Evolutionary conservation across 2,329 filamentous ascomycete species (phyloP).

Genomic region (Aspergillus pseudoviridinutans): DNA sequence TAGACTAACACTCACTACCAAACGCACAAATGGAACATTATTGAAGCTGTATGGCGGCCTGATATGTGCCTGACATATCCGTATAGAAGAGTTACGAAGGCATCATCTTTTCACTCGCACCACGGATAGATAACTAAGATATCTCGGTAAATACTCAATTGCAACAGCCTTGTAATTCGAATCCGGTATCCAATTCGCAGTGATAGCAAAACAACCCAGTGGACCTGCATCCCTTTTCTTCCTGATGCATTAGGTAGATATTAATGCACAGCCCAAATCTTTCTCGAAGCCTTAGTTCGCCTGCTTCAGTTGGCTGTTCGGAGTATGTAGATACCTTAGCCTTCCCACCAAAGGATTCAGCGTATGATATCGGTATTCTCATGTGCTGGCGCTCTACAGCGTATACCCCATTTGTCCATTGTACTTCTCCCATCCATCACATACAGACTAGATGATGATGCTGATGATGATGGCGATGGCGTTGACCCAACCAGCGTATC

Average conservation of each 20-base stretch:
- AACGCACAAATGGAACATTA: neutral
- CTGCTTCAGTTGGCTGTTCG: neutral
- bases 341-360: neutral
- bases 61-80: conserved; percentile 18
- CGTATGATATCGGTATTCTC: neutral
- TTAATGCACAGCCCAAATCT: conserved; percentile 17
- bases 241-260: conserved; percentile 1
- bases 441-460: neutral
- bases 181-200: neutral
- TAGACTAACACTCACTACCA: neutral
- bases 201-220: neutral
- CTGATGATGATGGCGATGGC: neutral
- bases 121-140: neutral
- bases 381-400: neutral
- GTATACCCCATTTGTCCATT: neutral
- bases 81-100: neutral
- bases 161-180: neutral
- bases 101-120: neutral
- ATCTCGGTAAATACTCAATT: neutral
- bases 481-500: conserved; percentile 1
- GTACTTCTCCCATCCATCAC: neutral
- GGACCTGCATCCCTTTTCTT: neutral
- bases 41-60: conserved; percentile 23
- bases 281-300: conserved; percentile 17
- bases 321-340: neutral